phyloP scores from a whole-genome alignment of 257 asterid species.

The Galeopsis tetrahit region DNA sequence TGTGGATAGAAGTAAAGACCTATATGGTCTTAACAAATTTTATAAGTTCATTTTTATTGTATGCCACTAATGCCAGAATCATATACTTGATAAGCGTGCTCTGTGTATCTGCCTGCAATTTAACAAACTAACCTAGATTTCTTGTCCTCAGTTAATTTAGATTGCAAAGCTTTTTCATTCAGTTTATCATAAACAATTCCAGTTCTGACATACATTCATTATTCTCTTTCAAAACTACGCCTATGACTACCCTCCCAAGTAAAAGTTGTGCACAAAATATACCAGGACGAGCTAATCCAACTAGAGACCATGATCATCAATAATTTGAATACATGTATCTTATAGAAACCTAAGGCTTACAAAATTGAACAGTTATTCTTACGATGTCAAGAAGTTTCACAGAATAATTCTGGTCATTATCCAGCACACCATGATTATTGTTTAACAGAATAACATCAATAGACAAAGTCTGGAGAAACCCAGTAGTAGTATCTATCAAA shows the following conservation, averaged over 20 bases:
- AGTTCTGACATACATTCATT: not conserved
- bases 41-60: not conserved
- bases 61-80: conserved; percentile 18
- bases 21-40: not conserved
- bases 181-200: conserved; percentile 14
- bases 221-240: conserved; percentile 20
- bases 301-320: conserved; percentile 9
- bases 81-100: not conserved
- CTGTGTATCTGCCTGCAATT: not conserved
- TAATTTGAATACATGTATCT: not conserved
- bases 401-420: not conserved
- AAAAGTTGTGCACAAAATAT: not conserved
- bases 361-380: not conserved
- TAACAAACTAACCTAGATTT: conserved; percentile 20
- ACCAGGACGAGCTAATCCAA: not conserved
- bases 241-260: not conserved
- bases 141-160: not conserved
- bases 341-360: not conserved
- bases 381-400: conserved; percentile 14
- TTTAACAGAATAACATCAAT: not conserved
- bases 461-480: conserved; percentile 6
- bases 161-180: conserved; percentile 1
- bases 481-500: conserved; percentile 6
- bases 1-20: not conserved
- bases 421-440: not conserved